Base-by-base conservation (phyloP, 352 stramenopile genomes). In the Phytopythium vexans region DNA sequence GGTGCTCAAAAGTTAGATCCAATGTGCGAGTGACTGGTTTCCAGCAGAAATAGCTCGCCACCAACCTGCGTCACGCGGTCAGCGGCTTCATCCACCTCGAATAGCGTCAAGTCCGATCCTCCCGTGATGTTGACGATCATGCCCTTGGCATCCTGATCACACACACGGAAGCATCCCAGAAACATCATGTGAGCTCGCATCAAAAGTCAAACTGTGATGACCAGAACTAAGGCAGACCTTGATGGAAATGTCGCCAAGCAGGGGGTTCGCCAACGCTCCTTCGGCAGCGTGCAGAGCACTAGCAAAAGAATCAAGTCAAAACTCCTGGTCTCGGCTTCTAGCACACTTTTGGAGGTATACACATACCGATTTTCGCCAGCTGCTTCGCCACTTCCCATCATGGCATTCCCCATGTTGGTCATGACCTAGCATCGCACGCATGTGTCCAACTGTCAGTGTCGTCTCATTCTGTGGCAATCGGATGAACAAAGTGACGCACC, bases 41-140 rank as follows among this genome's bases (percentile, higher is more conserved):
- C n/a, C n/a, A n/a, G n/a, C n/a, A n/a, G n/a, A n/a, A n/a, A n/a
- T n/a, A n/a, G n/a, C n/a, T n/a, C n/a, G n/a, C n/a, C n/a, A n/a
- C n/a, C n/a, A n/a, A 77, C 68, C 60, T 79, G 67, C 6, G 84
- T 97, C 49, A 97, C 82, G 42, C 87, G 79, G 32, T 93, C 85
- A 6, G 84, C 86, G 12, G 88, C 88, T 52, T 93, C 80, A 54
- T 97, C 87, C 32, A 96, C 88, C 63, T 97, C 88, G 58, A 95
- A 93, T 34, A 99, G 75, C 54, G 87, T 97, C 74, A 98, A 70
- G 60, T 98, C 94, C 12, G 84, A 82, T 40, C 93, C 92, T 15
- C 94, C 94, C 6, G 89, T 97, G 60, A 98, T 98, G 66, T 97
- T 98, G 46, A 98, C 88, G 47, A 98, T 81, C 75, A 98, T 87